Percentiles rank a stretch among this genome's conserved stretches.
phyloP scores from a whole-genome alignment of 2,329 filamentous ascomycete genomes.

The Parafenestella ontariensis region DNA sequence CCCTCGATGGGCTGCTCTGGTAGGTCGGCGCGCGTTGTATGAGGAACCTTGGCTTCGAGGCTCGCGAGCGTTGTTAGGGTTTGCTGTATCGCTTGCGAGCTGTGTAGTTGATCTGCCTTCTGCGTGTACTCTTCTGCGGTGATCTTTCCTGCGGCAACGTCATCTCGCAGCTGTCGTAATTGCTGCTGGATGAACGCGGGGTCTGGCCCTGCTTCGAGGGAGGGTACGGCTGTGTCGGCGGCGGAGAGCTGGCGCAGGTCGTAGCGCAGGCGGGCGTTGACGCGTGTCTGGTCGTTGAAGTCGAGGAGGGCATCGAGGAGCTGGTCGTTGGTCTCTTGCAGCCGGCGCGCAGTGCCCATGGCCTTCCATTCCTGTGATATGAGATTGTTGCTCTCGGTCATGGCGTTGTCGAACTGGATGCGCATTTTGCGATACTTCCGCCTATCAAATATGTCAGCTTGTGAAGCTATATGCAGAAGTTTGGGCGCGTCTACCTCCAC shows the following conservation, averaged over 20 bases:
- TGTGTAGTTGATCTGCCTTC: constrained; percentile 38
- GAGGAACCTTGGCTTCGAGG: constrained; percentile 52
- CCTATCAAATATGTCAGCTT: constrained; percentile 42
- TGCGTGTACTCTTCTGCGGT: constrained; percentile 40
- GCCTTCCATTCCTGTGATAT: constrained; percentile 84
- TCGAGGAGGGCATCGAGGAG: constrained; percentile 88
- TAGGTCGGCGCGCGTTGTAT: constrained; percentile 42
- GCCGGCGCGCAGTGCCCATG: constrained; percentile 77
- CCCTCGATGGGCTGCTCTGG: constrained; percentile 47
- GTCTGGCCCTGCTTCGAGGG: constrained; percentile 31
- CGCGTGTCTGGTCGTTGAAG: constrained; percentile 82
- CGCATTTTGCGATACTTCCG: constrained; percentile 97
- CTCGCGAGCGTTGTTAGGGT: constrained; percentile 43
- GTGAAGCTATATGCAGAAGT: background rate
- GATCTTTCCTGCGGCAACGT: constrained; percentile 40
- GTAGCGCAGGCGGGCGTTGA: constrained; percentile 76
- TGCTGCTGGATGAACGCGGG: constrained; percentile 32
- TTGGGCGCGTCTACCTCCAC: constrained; percentile 42
- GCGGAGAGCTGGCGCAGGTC: constrained; percentile 63
- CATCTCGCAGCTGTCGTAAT: constrained; percentile 44
- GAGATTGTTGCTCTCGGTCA: constrained; percentile 81
- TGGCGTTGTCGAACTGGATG: constrained; percentile 76
- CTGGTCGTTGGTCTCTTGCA: constrained; percentile 92
- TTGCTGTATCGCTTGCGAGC: constrained; percentile 28
- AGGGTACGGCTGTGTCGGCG: constrained; percentile 34